Base-by-base conservation (phyloP, 2,329 filamentous ascomycete genomes). In the Diplodia seriata region DNA sequence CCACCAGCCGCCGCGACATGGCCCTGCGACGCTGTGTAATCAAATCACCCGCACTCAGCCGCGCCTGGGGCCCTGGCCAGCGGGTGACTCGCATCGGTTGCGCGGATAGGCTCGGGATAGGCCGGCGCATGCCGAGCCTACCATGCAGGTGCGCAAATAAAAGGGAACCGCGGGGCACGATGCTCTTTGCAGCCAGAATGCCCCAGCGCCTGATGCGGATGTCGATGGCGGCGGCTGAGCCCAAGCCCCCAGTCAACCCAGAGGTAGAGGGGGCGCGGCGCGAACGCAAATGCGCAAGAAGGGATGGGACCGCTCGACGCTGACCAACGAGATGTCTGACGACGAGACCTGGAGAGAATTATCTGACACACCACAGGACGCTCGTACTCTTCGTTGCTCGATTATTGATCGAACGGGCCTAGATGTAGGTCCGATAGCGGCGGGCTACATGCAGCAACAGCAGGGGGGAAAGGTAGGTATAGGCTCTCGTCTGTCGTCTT, bases 381-480 rank as follows among this genome's bases (percentile, higher is more conserved):
- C n/a, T 18, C 18, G 56, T 7, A 12, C 23, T 15, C 33, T 23
- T 40, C n/a, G 53, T 23, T 18, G 31, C 26, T 33, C 36, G 47
- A 50, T 63, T 63, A 36, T 49, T 20, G 59, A 63, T 53, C 59
- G 51, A 26, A 49, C 59, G 59, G 59, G 59, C 12, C 59, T 38
- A 63, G 59, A 63, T 51, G 59, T 51, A 51, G 47, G 29, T 51
- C 59, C 59, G 59, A 51, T 38, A 36, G 59, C 59, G 59, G 59
- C 43, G 31, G 18, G n/a, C 18, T 38, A 18, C 31, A 7, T 40
- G 33, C 18, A 56, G 9, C 6, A 23, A 38, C 18, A n/a, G 31
- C 31, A 38, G 31, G 4, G 38, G n/a, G 12, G 15, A 8, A 15
- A 36, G 12, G 47, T 51, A 61, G 40, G 40, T 49, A 61, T 61